phyloP scores from a whole-genome alignment of 139 green algal species.

The Zygnema cylindricum region DNA sequence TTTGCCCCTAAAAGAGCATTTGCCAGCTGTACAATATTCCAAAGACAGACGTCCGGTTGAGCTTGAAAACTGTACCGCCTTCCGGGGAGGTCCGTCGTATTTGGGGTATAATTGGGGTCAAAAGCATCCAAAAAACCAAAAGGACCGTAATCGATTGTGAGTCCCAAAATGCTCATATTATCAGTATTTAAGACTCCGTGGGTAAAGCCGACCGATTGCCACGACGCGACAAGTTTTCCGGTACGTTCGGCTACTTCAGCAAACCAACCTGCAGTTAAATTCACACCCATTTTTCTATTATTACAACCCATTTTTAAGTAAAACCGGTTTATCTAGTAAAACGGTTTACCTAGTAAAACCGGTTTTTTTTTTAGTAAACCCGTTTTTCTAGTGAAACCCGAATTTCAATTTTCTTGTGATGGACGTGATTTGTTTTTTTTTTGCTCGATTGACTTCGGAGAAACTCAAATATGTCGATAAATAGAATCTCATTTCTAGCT shows the following conservation, averaged over 20 bases:
- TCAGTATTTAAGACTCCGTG: conserved; percentile 95
- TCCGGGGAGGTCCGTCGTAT: conserved; percentile 81
- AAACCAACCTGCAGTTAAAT: conserved; percentile 64
- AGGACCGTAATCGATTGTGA: conserved; percentile 81
- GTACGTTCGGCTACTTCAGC: conserved; percentile 70
- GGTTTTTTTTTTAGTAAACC: too few species aligned
- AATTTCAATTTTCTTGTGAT: too few species aligned
- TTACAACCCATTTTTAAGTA: too few species aligned
- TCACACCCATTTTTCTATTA: neutral
- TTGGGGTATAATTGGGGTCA: conserved; percentile 91
- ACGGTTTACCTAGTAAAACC: too few species aligned
- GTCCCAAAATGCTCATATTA: conserved; percentile 89
- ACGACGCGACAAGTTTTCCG: conserved; percentile 78
- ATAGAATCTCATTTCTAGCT: too few species aligned
- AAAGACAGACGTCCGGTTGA: conserved; percentile 63
- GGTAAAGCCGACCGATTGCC: conserved; percentile 74
- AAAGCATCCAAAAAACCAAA: conserved; percentile 89
- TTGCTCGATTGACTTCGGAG: too few species aligned
- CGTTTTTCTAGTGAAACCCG: too few species aligned
- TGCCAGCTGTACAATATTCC: conserved; percentile 65
- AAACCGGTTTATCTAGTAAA: too few species aligned
- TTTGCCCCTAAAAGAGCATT: conserved; percentile 46
- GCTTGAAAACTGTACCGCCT: conserved; percentile 54
- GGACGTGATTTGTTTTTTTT: too few species aligned
- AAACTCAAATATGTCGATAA: too few species aligned